phyloP scores from a whole-genome alignment of 192 early-diverging fungal genomes.

The Umbelopsis vinacea region DNA sequence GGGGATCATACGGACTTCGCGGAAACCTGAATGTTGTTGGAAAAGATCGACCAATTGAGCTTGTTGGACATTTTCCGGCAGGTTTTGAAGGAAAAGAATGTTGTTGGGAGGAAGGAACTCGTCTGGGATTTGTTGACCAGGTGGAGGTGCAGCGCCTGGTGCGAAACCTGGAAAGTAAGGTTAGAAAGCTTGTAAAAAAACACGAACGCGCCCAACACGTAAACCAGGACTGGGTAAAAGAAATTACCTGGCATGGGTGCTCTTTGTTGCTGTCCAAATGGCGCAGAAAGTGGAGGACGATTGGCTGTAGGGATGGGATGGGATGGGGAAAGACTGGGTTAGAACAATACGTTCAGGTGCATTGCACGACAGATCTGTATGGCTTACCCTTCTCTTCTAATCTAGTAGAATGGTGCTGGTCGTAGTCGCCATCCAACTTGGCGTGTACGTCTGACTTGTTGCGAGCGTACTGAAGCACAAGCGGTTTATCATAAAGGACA shows the following conservation, averaged over 20 bases:
- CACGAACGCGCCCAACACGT: background rate
- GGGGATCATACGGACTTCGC: slow-evolving; percentile 93
- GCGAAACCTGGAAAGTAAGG: background rate
- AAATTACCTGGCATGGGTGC: background rate
- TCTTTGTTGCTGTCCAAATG: background rate
- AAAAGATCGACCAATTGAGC: slow-evolving; percentile 71
- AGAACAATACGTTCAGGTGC: background rate
- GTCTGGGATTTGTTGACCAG: slow-evolving; percentile 58
- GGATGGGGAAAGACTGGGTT: too few species aligned
- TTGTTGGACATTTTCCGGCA: slow-evolving; percentile 75
- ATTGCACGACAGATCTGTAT: background rate
- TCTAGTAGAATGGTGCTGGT: slow-evolving; percentile 65
- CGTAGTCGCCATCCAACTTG: slow-evolving; percentile 67
- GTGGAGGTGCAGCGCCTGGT: background rate
- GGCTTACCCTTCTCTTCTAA: slow-evolving; percentile 64
- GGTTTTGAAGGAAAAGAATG: slow-evolving; percentile 91
- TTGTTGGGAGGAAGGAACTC: slow-evolving; percentile 88
- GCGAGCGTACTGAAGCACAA: slow-evolving; percentile 66
- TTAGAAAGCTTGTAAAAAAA: background rate
- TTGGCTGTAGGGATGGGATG: slow-evolving; percentile 1
- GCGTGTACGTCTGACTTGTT: slow-evolving; percentile 66
- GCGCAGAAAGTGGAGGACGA: slow-evolving; percentile 14
- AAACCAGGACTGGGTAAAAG: background rate
- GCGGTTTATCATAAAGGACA: slow-evolving; percentile 80
- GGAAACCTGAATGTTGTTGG: slow-evolving; percentile 83